Evolutionary conservation across 2,329 filamentous ascomycete species (phyloP).

Genomic region (Lomentospora prolificans): DNA sequence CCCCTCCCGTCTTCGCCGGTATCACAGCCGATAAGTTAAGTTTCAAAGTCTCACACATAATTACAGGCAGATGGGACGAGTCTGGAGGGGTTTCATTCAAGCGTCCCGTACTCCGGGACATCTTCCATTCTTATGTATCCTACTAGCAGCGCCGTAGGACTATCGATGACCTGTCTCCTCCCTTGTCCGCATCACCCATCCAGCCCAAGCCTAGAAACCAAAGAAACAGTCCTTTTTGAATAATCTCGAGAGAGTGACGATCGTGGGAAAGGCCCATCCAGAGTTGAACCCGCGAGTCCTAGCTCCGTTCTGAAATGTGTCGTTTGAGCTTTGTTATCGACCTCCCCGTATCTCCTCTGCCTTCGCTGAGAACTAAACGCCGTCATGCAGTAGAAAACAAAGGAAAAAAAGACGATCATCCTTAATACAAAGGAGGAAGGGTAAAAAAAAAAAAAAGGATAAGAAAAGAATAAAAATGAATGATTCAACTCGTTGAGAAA

Average conservation of each 20-base stretch:
- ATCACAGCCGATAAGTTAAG: no score
- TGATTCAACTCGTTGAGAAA: no score
- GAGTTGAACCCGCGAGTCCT: no score
- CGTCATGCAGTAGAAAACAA: background rate
- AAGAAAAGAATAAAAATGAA: no score
- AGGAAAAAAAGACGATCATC: background rate
- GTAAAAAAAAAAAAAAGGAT: conserved; percentile 4
- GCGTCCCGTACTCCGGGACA: background rate
- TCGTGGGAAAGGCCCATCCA: no score
- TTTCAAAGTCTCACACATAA: no score
- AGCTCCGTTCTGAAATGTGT: no score
- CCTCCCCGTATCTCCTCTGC: background rate
- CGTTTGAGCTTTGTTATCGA: no score
- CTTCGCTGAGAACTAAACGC: background rate
- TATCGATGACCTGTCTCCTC: background rate
- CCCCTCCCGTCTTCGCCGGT: no score
- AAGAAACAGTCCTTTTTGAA: no score
- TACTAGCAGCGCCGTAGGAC: background rate
- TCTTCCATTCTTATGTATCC: background rate
- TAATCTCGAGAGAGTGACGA: no score
- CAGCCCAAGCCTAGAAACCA: background rate
- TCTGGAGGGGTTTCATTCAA: background rate
- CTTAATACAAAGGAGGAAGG: background rate
- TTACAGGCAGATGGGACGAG: no score
- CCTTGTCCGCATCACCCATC: background rate